phyloP scores from a whole-genome alignment of 225 moss, liverwort and hornwort genomes.

The Sphagnum tenellum region DNA sequence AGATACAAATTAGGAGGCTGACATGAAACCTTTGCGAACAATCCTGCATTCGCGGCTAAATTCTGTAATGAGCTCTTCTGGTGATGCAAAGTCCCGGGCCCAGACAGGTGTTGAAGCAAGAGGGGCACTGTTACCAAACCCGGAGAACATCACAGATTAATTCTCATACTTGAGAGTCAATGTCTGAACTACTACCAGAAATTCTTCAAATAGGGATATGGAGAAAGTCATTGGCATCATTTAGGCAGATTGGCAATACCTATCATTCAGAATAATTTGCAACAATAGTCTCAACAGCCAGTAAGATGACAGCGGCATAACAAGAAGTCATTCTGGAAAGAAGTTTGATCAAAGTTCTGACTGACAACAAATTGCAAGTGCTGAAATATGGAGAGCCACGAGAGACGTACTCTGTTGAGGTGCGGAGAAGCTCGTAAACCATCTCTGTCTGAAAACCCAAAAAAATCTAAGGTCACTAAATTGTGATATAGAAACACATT shows the following conservation, averaged over 20 bases:
- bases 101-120: constrained; percentile 88
- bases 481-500: no score
- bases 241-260: no score
- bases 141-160: background rate
- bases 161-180: background rate
- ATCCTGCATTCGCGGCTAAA: constrained; percentile 94
- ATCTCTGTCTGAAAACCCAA: constrained; percentile 77
- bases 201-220: background rate
- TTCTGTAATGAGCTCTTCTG: constrained; percentile 88
- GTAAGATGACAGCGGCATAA: no score
- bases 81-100: constrained; percentile 84
- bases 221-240: background rate
- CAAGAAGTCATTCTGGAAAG: no score
- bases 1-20: background rate
- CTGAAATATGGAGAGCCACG: background rate
- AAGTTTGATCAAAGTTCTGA: no score
- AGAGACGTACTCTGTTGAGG: constrained; percentile 73
- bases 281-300: no score
- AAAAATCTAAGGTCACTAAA: background rate
- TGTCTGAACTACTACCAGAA: background rate
- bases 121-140: constrained; percentile 59
- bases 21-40: constrained; percentile 70
- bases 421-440: constrained; percentile 98
- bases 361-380: background rate
- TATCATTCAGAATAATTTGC: no score